Evolutionary conservation across 1,139 yeast species (phyloP), one percentile per base, ranked within the genome.

Genomic region (Kodamaea fungicola): DNA sequence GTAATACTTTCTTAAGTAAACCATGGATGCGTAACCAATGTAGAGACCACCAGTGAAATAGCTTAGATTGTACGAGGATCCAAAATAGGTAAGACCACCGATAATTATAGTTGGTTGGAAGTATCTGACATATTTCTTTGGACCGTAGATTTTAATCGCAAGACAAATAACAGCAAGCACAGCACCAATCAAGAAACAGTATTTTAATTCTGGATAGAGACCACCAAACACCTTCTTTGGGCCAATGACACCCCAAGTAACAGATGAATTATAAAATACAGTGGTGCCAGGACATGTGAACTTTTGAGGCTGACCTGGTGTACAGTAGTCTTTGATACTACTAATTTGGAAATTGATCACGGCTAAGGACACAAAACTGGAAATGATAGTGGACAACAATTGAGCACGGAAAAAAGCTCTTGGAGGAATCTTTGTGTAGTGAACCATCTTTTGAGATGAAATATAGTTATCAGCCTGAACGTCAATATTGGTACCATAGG

Each of bases 171-270:
- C 73, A 60, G 57, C 70, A 5, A 27, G 32, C 13, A 22, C 34
- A 8, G 36, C 38, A 1, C 84, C 84, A 34, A 78, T 64, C 33
- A 77, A 57, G 67, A 79, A 79, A 42, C 76, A 68, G 61, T 62
- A 75, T 49, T 64, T 62, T 52, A 76, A 55, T 25, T 62, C 51
- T 26, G 80, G 80, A 47, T 76, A 76, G 12, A 74, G 54, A 1
- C 68, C 70, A 41, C 59, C 59, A 44, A 75, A 75, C 37, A 67
- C 71, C 43, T 73, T 65, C 45, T 64, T 59, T 1, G 84, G 82
- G 2, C 84, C 85, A 46, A 80, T 73, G 8, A 76, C 75, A 39
- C 86, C 85, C 87, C 87, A 82, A 32, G 77, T 65, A 28, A 81
- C 71, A 3, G 81, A 71, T 6, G 86, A 78, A 35, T 67, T 66